Conservation (phyloP, 1,284 basidiomycete species). For the Trichosporon ovoides region DNA sequence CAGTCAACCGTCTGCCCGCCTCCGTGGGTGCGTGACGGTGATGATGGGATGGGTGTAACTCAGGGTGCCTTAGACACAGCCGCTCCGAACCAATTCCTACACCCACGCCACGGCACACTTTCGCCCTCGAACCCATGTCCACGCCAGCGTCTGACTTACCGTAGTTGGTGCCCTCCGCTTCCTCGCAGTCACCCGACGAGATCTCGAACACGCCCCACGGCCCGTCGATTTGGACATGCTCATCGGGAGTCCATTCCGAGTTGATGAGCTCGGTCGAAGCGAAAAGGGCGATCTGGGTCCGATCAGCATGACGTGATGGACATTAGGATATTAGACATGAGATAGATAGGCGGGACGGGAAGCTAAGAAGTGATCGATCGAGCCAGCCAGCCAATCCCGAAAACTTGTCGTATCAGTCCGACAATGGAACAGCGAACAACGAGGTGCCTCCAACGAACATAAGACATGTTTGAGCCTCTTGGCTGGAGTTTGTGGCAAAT, state of each 20-base stretch:
- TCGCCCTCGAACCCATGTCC: background rate
- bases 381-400: too few relatives aligned
- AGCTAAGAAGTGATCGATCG: too few relatives aligned
- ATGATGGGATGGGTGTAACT: background rate
- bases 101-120: background rate
- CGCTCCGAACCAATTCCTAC: too few relatives aligned
- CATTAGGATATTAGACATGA: background rate
- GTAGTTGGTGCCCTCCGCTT: conserved; percentile 28
- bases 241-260: conserved; percentile 29
- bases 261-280: conserved; percentile 29
- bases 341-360: too few relatives aligned
- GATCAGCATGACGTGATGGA: background rate
- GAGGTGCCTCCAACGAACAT: background rate
- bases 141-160: conserved; percentile 22
- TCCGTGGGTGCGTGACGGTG: too few relatives aligned
- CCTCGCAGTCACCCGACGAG: conserved; percentile 33
- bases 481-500: background rate
- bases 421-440: background rate
- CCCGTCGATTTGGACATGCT: conserved; percentile 30
- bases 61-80: background rate
- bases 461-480: background rate
- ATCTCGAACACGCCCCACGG: conserved; percentile 45
- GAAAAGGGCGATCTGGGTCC: conserved; percentile 38
- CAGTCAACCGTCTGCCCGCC: too few relatives aligned
- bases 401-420: too few relatives aligned